Evolutionary conservation across 1,284 basidiomycete genomes (phyloP), one percentile per base, ranked within the genome.

Genomic region (Tilletia walkeri): DNA sequence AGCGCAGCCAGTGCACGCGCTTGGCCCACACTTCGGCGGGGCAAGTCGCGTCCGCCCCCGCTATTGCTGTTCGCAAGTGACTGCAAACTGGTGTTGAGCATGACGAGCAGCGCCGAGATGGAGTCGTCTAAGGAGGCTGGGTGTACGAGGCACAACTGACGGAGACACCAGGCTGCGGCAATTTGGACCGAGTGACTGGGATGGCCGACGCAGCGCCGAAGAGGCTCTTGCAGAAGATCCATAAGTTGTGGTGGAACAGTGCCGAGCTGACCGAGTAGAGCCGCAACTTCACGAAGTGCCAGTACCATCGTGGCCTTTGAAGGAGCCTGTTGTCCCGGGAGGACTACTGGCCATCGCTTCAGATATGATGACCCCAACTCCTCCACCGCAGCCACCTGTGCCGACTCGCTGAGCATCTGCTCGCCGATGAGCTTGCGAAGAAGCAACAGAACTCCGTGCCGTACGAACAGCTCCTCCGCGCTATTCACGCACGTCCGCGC

Each of bases 181-280:
- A 96, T 88, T 49, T 95, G 91, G 18, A 94, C 91, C 0, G 90
- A 90, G 73, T 95, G 92, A 73, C 88, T 91, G 0, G 94, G 92
- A 84, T 99, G 95, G 3, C 90, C 87, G 12, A 97, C 88, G 18
- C 97, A 88, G 10, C 92, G 90, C 14, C 94, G 86, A 30, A 98
- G 85, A 0, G 95, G 93, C 69, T 96, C 94, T 4, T 90, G 88
- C 20, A 98, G 87, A 2, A 92, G 90, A 75, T 95, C 94, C 86
- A 96, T 91, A 4, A 97, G 91, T 18, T 91, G 90, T 34, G 91
- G 89, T 0, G 95, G 93, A 0, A 93, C 91, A 80, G 94, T 97
- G 0, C 95, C 95, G 9, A 99, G 88, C 80, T 95, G 92, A 67
- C 91, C 90, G 2, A 99, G 84, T 3, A 99, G 85, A 2, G 91